Conservation (phyloP, 139 green algal genomes). For the Chlamydomonas sphaeroides region DNA sequence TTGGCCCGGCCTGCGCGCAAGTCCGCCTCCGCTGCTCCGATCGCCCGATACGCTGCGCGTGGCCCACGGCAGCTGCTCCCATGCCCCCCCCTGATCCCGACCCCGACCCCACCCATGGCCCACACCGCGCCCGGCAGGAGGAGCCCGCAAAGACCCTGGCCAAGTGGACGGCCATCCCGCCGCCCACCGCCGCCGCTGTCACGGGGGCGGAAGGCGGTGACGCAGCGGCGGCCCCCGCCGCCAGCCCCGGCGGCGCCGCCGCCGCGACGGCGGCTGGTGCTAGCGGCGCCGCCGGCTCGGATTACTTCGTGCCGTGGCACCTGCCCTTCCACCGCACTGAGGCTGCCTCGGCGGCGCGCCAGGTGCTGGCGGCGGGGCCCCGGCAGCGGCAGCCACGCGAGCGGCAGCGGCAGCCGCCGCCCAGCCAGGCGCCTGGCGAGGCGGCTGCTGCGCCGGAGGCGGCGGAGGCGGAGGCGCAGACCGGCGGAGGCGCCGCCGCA, state of each 20-base stretch:
- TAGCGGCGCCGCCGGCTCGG: slow-evolving; percentile 16
- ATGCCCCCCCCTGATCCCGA: too few species aligned
- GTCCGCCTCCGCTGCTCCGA: too few species aligned
- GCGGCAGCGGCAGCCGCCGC: slow-evolving; percentile 2
- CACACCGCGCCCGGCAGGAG: slow-evolving; percentile 83
- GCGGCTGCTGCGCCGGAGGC: too few species aligned
- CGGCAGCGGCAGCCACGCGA: not conserved
- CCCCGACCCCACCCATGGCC: too few species aligned
- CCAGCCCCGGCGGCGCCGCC: too few species aligned
- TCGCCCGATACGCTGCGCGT: too few species aligned
- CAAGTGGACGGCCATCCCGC: slow-evolving; percentile 80
- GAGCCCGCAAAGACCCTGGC: slow-evolving; percentile 81
- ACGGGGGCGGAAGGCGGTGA: not conserved
- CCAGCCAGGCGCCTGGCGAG: too few species aligned
- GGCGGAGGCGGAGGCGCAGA: too few species aligned
- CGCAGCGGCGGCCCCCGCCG: not conserved
- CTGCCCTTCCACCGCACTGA: slow-evolving; percentile 90
- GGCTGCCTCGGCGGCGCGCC: slow-evolving; percentile 37
- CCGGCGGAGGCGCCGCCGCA: too few species aligned
- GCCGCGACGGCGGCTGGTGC: not conserved
- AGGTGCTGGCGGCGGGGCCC: not conserved
- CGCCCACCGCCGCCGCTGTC: slow-evolving; percentile 42
- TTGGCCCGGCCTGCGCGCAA: too few species aligned
- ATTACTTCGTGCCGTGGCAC: slow-evolving; percentile 98
- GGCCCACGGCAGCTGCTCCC: too few species aligned